Percentiles rank a stretch among this genome's conserved stretches.
phyloP scores from a whole-genome alignment of 441 rosid genomes.

The California macrophylla region DNA sequence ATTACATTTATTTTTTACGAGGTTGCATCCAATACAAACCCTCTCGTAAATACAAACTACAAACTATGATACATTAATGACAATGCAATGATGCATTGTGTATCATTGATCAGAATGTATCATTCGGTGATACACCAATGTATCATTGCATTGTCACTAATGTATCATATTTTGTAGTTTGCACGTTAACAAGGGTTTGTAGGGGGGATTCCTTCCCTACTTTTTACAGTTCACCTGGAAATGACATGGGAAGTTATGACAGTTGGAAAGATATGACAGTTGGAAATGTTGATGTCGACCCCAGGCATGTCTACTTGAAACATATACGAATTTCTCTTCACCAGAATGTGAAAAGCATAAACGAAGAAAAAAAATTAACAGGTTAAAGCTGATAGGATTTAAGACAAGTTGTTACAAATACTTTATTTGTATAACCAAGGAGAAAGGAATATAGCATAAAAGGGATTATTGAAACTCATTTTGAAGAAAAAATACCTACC shows the following conservation, averaged over 20 bases:
- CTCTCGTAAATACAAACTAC: too few relatives aligned
- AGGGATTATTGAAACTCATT: not conserved
- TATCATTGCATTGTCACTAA: too few relatives aligned
- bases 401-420: not conserved
- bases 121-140: too few relatives aligned
- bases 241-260: not conserved
- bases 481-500: slow-evolving; percentile 34
- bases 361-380: not conserved
- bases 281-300: not conserved
- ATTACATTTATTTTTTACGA: not conserved
- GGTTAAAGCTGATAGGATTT: not conserved
- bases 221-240: not conserved
- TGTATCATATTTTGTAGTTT: too few relatives aligned
- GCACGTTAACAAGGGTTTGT: too few relatives aligned
- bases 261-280: not conserved
- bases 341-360: not conserved
- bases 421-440: not conserved
- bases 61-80: too few relatives aligned
- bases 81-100: too few relatives aligned
- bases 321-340: not conserved
- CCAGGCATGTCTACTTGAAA: not conserved
- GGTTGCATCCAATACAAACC: too few relatives aligned
- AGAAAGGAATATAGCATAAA: not conserved
- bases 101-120: too few relatives aligned
- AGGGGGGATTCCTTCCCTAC: too few relatives aligned